Evolutionary conservation across 768 basidiomycete genomes (phyloP), one percentile per base, ranked within the genome.

Genomic region (Lentinus brumalis): DNA sequence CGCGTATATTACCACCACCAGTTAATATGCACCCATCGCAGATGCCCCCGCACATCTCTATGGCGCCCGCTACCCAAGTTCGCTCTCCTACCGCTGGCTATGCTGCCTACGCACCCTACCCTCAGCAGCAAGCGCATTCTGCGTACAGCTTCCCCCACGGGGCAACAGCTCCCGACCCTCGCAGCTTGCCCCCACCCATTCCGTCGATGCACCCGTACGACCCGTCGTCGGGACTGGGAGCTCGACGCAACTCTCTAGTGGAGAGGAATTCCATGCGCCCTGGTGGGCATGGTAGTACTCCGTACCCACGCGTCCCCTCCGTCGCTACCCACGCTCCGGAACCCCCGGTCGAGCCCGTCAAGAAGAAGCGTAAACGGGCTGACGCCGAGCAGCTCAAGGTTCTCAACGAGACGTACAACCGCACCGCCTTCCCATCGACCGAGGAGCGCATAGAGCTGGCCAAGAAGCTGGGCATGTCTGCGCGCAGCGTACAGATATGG

Each of bases 401-500:
- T 31, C 79, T 94, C 71, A 93, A 92, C 70, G 88, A 89, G 70
- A 87, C 86, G 0, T 94, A 92, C 71, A 79, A 77, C 63, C 84
- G 91, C 60, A 94, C 92, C 3, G 91, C 92, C 16, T 94, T 94
- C 68, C 92, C 92, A 21, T 91, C 92, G 14, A 94, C 92, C 10
- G 91, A 92, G 72, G 92, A 94, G 72, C 85, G 92, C n/a, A 79
- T 83, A 40, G 85, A 84, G 35, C 75, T 93, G 51, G 91, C 92
- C 14, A 89, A 86, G 64, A 78, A 83, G 66, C 77, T 93, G 62
- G 90, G 89, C 65, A 93, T 94, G 92, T 86, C 89, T 50, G 83
- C 92, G 42, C 78, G 92, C 63, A 91, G 89, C 65, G 92, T 94
- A 59, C 92, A 94, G 72, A 93, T 94, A 58, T 94, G 92, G 92